phyloP scores from a whole-genome alignment of 352 stramenopile species.

The Thraustochytrium sp. region DNA sequence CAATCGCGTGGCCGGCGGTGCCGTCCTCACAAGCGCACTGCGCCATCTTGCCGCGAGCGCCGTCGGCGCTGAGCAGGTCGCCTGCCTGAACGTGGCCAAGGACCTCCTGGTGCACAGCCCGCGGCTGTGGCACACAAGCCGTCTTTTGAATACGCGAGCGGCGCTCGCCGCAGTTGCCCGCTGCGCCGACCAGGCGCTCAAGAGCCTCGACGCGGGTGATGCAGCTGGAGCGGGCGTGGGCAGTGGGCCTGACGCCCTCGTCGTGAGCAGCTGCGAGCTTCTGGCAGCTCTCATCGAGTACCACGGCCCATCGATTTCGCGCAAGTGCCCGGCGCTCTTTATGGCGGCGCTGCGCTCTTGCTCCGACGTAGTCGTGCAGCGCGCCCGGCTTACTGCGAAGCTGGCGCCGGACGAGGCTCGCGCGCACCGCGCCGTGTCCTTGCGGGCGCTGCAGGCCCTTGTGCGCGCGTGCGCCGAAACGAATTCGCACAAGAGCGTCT shows the following conservation, averaged over 20 bases:
- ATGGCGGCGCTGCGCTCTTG: neutral
- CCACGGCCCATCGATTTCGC: slow-evolving; percentile 1
- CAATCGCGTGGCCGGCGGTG: neutral
- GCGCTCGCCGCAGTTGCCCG: neutral
- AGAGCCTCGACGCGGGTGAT: neutral
- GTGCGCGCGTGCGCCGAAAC: neutral
- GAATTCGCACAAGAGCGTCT: neutral
- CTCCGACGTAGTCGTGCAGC: neutral
- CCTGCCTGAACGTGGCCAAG: neutral
- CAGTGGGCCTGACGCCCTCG: neutral
- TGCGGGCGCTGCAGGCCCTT: neutral
- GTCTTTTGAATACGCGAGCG: neutral
- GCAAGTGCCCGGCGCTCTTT: neutral
- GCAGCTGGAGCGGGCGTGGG: no score
- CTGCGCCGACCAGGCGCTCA: neutral
- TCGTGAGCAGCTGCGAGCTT: neutral
- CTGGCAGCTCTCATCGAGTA: neutral
- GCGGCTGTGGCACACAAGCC: neutral
- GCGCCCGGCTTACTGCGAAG: no score
- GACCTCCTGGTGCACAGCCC: slow-evolving; percentile 2
- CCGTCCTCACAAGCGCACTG: neutral
- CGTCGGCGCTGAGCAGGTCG: neutral
- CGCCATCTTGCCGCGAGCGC: neutral
- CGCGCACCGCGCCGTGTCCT: neutral
- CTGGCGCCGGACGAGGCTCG: neutral